Conservation (phyloP, 2,329 filamentous ascomycete species). For the Penicillium nordicum region DNA sequence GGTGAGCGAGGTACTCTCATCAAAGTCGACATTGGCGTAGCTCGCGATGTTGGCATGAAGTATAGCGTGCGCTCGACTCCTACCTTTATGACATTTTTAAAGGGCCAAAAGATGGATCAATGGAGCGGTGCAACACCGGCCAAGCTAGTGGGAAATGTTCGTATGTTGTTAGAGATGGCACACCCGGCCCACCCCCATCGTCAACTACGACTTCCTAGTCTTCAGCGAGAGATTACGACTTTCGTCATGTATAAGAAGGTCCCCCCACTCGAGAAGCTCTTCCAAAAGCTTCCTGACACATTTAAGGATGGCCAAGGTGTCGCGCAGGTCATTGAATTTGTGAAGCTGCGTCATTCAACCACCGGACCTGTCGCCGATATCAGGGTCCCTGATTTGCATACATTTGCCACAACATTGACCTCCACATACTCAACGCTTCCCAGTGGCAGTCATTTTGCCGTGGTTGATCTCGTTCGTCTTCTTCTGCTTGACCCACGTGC, state of each 20-base stretch:
- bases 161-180: slow-evolving; percentile 70
- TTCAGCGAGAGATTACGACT: slow-evolving; percentile 61
- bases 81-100: slow-evolving; percentile 82
- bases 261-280: slow-evolving; percentile 77
- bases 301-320: slow-evolving; percentile 60
- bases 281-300: slow-evolving; percentile 67
- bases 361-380: slow-evolving; percentile 59
- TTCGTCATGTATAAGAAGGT: slow-evolving; percentile 74
- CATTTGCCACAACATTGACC: slow-evolving; percentile 61
- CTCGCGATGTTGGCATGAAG: slow-evolving; percentile 60
- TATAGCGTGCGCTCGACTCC: slow-evolving; percentile 75
- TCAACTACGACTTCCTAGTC: slow-evolving; percentile 64
- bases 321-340: slow-evolving; percentile 64
- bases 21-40: slow-evolving; percentile 74
- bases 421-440: slow-evolving; percentile 56
- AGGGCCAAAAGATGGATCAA: slow-evolving; percentile 69
- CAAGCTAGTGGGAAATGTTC: slow-evolving; percentile 67
- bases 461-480: slow-evolving; percentile 80
- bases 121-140: slow-evolving; percentile 75
- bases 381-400: slow-evolving; percentile 65
- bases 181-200: slow-evolving; percentile 74
- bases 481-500: slow-evolving; percentile 74
- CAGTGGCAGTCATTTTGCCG: slow-evolving; percentile 66
- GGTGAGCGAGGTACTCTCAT: slow-evolving; percentile 67
- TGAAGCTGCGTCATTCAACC: slow-evolving; percentile 55